A percentile compares a stretch with the other conserved stretches of the same genome.
Conservation (phyloP, 83 land plant genomes). For the Picea abies region DNA sequence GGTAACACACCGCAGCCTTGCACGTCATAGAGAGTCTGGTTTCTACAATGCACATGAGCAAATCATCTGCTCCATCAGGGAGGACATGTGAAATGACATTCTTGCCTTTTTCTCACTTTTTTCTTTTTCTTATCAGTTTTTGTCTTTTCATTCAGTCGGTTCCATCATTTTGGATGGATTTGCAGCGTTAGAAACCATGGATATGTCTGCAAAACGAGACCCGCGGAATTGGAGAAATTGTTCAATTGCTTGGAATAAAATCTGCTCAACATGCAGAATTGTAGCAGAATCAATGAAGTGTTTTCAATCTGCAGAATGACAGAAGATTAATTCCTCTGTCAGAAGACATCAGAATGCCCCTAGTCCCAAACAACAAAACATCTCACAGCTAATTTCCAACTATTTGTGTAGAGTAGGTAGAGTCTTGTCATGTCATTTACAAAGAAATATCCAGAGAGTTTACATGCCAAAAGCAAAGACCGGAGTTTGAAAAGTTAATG, state of each 20-base stretch:
- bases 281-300: not conserved
- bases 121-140: no score
- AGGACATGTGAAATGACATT: no score
- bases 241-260: not conserved
- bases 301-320: not conserved
- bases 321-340: not conserved
- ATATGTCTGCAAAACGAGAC: not conserved
- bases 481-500: not conserved
- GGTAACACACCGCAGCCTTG: no score
- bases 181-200: not conserved
- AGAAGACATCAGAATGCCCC: not conserved
- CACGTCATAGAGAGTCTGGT: no score
- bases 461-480: not conserved
- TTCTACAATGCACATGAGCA: no score
- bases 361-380: not conserved
- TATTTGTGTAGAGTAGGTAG: not conserved
- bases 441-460: not conserved
- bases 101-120: no score
- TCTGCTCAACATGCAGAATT: not conserved
- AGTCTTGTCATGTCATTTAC: not conserved
- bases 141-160: no score
- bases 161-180: no score
- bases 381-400: not conserved
- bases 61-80: no score
- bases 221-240: not conserved